Base-by-base conservation (phyloP, 345 rosid genomes). In the Alliaria petiolata region DNA sequence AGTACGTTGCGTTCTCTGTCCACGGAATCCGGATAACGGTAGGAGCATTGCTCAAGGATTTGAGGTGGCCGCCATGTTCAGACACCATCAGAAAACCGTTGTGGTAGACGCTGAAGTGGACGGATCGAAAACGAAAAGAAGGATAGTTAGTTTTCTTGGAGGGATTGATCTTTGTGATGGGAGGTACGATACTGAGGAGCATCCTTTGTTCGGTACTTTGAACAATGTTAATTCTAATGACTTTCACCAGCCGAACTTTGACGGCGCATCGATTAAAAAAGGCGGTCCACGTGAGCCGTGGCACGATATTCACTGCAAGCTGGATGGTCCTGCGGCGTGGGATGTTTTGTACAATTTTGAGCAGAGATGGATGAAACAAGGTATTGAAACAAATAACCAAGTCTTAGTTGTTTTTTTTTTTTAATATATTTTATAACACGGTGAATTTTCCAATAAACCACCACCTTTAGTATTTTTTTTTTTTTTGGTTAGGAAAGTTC, bases 251-350 rank as follows among this genome's bases (percentile, higher is more conserved):
- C 98, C 97, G 0, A 93, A 87, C 52, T 90, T 93, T 34, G 16
- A 35, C 2, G 83, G 83, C 0, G 53, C 96, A 15, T 87, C 93
- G 0, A 81, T 90, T 4, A 65, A 36, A 45, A 90, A 84, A 52
- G 98, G 98, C 1, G 98, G 98, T 69, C 98, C 98, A 0, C 81
- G 98, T 51, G 97, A 90, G 81, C 98, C 98, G 0, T 93, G 98
- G 98, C 98, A 93, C 36, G 98, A 93, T 72, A 81, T 90, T 62
- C 98, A 93, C 31, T 93, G 97, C 76, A 83, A 81, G 65, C 73
- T 93, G 4, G 97, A 93, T 67, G 98, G 98, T 49, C 91, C 95
- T 14, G 83, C 83, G 2, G 97, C 97, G 0, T 93, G 97, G 97
- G 98, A 93, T 74, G 90, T 90, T 22, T 78, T 93, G 54, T 83